These are phyloP conservation scores for Clavispora carvajalis DNA, from an alignment of 805 yeast genomes.

Conservation along the genomic window DNA sequence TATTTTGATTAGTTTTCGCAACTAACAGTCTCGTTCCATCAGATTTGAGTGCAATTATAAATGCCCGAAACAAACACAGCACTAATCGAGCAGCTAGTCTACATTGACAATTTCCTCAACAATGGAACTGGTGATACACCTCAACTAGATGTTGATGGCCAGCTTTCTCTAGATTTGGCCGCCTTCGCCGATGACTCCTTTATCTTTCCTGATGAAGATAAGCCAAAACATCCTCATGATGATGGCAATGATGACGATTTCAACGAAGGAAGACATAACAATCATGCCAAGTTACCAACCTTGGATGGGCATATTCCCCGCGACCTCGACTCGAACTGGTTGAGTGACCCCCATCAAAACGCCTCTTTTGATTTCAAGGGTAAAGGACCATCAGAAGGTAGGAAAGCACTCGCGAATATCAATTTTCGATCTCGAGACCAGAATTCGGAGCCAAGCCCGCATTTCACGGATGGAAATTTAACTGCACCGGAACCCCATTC, in stretches of 20 bases:
- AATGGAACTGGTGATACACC: conserved; percentile 33
- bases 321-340: conserved; percentile 1
- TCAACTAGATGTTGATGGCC: conserved; percentile 36
- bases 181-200: conserved; percentile 82
- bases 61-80: conserved; percentile 34
- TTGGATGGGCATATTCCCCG: background rate
- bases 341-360: background rate
- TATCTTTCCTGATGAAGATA: conserved; percentile 78
- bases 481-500: background rate
- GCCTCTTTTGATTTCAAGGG: background rate
- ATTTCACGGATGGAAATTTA: background rate
- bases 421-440: background rate
- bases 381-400: conserved; percentile 1
- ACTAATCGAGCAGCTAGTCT: conserved; percentile 70
- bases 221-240: conserved; percentile 36
- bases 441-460: background rate
- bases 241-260: conserved; percentile 10
- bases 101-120: conserved; percentile 66
- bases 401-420: conserved; percentile 4
- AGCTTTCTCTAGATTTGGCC: conserved; percentile 53
- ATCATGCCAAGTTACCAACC: background rate
- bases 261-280: background rate
- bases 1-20: background rate
- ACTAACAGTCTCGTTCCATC: background rate
- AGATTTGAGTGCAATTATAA: background rate